Evolutionary conservation across 2,329 filamentous ascomycete genomes (phyloP).

Genomic region (Colletotrichum kahawae): DNA sequence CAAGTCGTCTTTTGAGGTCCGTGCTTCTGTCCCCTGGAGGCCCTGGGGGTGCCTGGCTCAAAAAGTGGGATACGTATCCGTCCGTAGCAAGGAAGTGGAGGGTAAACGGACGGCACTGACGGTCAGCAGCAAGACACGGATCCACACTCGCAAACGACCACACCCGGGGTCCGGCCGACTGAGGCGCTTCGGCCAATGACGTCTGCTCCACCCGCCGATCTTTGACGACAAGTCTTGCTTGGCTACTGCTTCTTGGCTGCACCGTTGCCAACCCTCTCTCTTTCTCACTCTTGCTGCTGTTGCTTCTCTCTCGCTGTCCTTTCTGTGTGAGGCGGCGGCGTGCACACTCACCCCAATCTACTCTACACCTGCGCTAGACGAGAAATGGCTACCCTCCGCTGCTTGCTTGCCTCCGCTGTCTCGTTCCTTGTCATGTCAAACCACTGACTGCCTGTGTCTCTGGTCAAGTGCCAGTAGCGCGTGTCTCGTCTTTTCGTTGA

Average conservation of each 20-base stretch:
- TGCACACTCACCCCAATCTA: not conserved
- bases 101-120: not conserved
- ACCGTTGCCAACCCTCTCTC: conserved; percentile 6
- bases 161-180: conserved; percentile 19
- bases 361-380: not conserved
- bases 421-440: not conserved
- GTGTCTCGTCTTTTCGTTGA: not conserved
- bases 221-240: conserved; percentile 23
- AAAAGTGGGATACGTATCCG: not conserved
- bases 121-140: not conserved
- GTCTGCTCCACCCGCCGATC: conserved; percentile 17
- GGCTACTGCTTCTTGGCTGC: not conserved
- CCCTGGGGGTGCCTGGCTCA: not conserved
- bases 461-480: conserved; percentile 10
- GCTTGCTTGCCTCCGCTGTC: not conserved
- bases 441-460: not conserved
- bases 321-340: not conserved
- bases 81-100: not conserved
- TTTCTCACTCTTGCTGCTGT: not conserved
- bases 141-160: not conserved
- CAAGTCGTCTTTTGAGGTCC: not conserved
- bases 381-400: not conserved
- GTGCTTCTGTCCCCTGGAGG: not conserved
- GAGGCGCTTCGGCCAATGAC: conserved; percentile 21
- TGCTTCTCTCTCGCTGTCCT: not conserved